phyloP scores from a whole-genome alignment of 805 yeast genomes.

The Ogataea pignaliae region DNA sequence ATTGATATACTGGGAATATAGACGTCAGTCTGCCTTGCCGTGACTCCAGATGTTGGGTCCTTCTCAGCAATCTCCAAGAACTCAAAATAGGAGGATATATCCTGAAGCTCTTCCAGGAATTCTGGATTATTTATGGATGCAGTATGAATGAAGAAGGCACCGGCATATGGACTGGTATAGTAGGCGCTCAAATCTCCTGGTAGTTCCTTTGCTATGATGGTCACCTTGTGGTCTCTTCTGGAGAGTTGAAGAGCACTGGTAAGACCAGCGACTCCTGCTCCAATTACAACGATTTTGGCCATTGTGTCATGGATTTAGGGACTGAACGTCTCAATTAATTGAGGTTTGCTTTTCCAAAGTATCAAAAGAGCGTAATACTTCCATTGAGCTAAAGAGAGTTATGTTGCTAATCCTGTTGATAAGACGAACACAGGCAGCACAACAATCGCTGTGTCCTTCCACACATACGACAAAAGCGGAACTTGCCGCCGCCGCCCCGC shows the following conservation, averaged over 20 bases:
- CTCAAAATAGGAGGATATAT: constrained; percentile 33
- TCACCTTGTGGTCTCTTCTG: constrained; percentile 38
- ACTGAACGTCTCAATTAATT: too few species aligned
- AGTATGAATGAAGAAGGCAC: constrained; percentile 44
- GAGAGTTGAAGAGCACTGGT: constrained; percentile 45
- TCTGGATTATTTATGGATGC: constrained; percentile 30
- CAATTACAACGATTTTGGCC: constrained; percentile 24
- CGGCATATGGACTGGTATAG: constrained; percentile 46
- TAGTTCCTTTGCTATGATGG: constrained; percentile 42
- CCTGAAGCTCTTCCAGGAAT: constrained; percentile 30
- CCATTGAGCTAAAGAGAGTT: too few species aligned
- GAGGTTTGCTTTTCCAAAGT: too few species aligned
- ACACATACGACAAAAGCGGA: too few species aligned
- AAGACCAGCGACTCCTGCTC: constrained; percentile 58
- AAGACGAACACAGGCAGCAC: too few species aligned
- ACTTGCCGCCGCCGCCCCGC: too few species aligned
- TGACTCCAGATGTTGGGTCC: constrained; percentile 38
- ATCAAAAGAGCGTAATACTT: too few species aligned
- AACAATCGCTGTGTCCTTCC: too few species aligned
- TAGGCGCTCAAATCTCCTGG: constrained; percentile 36
- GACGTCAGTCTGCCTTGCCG: constrained; percentile 26
- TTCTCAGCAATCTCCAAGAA: constrained; percentile 32
- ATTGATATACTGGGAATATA: constrained; percentile 26
- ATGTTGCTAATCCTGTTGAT: too few species aligned
- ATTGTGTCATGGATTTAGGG: constrained; percentile 1